Base-by-base conservation (phyloP, 2,329 filamentous ascomycete species). In the Orbilia brochopaga region DNA sequence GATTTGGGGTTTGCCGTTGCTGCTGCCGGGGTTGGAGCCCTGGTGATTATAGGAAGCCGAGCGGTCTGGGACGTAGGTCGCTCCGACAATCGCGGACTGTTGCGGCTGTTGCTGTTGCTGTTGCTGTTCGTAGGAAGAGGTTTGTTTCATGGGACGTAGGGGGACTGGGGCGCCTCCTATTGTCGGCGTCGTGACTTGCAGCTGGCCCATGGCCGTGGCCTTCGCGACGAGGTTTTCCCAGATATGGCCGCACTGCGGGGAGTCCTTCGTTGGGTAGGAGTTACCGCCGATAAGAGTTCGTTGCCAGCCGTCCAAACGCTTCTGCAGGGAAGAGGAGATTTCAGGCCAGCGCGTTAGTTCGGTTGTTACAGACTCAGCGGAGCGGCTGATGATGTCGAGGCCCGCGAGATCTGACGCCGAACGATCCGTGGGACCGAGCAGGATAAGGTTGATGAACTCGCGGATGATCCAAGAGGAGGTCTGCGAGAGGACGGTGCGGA, bases 361-460 rank as follows among this genome's bases (percentile, higher is more conserved):
- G 19, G 63, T 59, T 11, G 8, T 55, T 3, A 64, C 66, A 30
- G 66, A 54, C 48, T 70, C 66, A 19, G 66, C 66, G 19, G 66
- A 70, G 5, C 66, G 53, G 37, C 46, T 35, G 24, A 70, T 70
- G 50, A 70, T 70, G 54, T 70, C 66, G 21, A 58, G 63, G 15
- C 66, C 66, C 2, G 66, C 66, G 23, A 70, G 66, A 24, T 64
- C 66, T 3, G 59, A 64, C 5, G 59, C 59, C 1, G 59, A 63
- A 21, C 66, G 59, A 24, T 64, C 59, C 3, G 66, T 51, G 17
- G 66, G 66, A 7, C 66, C 66, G 1, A 70, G 30, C 8, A 70
- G 54, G 50, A 70, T 70, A 53, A 70, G 66, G 59, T 70, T 70
- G 17, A 70, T 64, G 66, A 70, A 70, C 35, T 70, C 66, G 35